A percentile compares a stretch with the other conserved stretches of the same genome.
These are phyloP conservation scores for Kalanchoe fedtschenkoi DNA, from an alignment of 164 flowering plant genomes.

Conservation along the genomic window DNA sequence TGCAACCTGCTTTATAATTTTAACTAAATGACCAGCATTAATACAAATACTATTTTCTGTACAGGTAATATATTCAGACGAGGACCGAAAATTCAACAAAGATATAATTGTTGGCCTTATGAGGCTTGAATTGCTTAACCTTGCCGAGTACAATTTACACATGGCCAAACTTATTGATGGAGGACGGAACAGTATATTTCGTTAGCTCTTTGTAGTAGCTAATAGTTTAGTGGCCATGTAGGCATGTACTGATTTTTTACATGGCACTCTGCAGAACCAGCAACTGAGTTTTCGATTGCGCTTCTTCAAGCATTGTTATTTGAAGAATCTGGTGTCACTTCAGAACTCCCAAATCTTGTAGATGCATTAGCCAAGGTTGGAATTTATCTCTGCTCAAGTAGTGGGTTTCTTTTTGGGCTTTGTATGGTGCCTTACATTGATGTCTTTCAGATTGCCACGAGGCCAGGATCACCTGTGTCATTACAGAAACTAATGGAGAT, in stretches of 20 bases:
- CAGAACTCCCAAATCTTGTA: slow-evolving; percentile 79
- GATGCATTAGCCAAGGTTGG: slow-evolving; percentile 90
- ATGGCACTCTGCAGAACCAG: slow-evolving; percentile 58
- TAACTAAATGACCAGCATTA: too few relatives aligned
- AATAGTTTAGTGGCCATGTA: background rate
- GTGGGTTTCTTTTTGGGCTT: background rate
- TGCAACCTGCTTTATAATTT: too few relatives aligned
- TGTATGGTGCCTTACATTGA: background rate
- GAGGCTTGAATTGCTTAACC: slow-evolving; percentile 65
- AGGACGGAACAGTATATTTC: slow-evolving; percentile 84
- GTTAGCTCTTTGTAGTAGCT: background rate
- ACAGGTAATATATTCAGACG: slow-evolving; percentile 87
- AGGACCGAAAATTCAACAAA: slow-evolving; percentile 78
- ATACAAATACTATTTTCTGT: slow-evolving; percentile 1
- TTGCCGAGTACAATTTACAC: slow-evolving; percentile 86
- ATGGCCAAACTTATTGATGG: slow-evolving; percentile 94
- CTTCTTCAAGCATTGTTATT: slow-evolving; percentile 63
- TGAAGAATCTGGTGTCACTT: slow-evolving; percentile 57
- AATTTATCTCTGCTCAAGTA: background rate
- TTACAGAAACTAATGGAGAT: slow-evolving; percentile 74
- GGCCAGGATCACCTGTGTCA: slow-evolving; percentile 87
- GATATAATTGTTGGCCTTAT: slow-evolving; percentile 84
- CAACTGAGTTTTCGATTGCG: slow-evolving; percentile 76
- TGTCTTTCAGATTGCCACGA: slow-evolving; percentile 58
- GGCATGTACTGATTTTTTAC: slow-evolving; percentile 7